Conservation (phyloP, 1,139 yeast species). For the Pneumocystis jirovecii region DNA sequence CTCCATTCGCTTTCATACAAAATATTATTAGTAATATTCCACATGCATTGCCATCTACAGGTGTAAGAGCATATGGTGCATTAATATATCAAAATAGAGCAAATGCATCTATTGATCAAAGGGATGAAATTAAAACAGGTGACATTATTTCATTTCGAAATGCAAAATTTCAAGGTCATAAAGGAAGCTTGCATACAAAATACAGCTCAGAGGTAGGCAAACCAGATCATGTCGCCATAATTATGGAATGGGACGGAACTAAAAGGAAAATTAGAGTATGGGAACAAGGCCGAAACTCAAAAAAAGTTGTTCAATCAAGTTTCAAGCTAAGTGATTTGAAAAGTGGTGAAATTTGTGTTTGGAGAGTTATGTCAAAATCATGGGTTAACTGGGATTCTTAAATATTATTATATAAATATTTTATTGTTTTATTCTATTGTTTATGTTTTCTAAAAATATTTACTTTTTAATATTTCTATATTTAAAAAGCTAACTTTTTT, state of each 20-base stretch:
- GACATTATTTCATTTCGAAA: slow-evolving; percentile 64
- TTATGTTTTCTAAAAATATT: neutral
- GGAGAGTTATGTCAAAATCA: slow-evolving; percentile 51
- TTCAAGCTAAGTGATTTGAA: slow-evolving; percentile 60
- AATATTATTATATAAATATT: neutral
- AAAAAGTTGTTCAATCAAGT: slow-evolving; percentile 42
- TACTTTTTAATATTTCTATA: neutral
- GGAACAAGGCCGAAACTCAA: slow-evolving; percentile 34
- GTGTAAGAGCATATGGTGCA: slow-evolving; percentile 56
- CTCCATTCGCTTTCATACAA: slow-evolving; percentile 24
- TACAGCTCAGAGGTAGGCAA: slow-evolving; percentile 31
- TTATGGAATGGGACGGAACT: slow-evolving; percentile 57
- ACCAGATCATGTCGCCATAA: slow-evolving; percentile 29
- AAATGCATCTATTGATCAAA: slow-evolving; percentile 41
- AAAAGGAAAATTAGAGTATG: slow-evolving; percentile 66
- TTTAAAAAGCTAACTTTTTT: no score
- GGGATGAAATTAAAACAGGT: slow-evolving; percentile 63
- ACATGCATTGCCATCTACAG: slow-evolving; percentile 43
- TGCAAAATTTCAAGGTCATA: slow-evolving; percentile 59
- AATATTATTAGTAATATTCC: slow-evolving; percentile 24
- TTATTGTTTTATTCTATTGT: neutral
- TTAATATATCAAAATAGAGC: slow-evolving; percentile 49
- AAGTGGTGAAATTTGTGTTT: slow-evolving; percentile 66
- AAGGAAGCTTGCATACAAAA: slow-evolving; percentile 38
- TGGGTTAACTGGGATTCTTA: slow-evolving; percentile 42